A percentile compares a stretch with the other conserved stretches of the same genome.
phyloP scores from a whole-genome alignment of 495 filamentous ascomycete genomes.

The Daldinia grandis region DNA sequence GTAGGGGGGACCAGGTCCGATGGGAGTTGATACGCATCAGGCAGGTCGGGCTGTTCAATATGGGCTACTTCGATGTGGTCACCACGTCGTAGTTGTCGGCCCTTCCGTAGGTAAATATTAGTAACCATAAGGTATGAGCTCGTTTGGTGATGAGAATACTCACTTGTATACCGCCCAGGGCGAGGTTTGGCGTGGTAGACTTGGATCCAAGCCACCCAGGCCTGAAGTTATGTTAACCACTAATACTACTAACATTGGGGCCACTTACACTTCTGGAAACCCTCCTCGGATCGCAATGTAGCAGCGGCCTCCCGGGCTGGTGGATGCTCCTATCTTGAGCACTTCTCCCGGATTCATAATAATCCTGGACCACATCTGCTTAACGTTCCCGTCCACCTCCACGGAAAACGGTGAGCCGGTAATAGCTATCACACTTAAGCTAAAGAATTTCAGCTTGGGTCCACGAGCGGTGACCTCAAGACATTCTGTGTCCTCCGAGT shows the following conservation, averaged over 20 bases:
- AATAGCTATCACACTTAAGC: constrained; percentile 58
- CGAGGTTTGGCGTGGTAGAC: constrained; percentile 63
- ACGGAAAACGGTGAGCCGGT: constrained; percentile 62
- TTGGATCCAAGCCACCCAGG: constrained; percentile 67
- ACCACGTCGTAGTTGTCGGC: constrained; percentile 60
- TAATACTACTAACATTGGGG: too few species aligned
- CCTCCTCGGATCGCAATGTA: constrained; percentile 69
- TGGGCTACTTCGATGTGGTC: constrained; percentile 55
- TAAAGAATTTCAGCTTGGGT: constrained; percentile 64
- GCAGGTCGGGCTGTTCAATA: constrained; percentile 27
- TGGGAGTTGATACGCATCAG: constrained; percentile 27
- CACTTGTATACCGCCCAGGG: constrained; percentile 59
- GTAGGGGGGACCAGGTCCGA: constrained; percentile 22
- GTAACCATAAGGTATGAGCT: neutral
- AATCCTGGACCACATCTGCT: constrained; percentile 60
- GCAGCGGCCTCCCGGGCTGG: constrained; percentile 59
- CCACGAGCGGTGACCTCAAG: constrained; percentile 68
- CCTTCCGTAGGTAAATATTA: constrained; percentile 56
- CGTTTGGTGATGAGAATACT: neutral
- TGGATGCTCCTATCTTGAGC: constrained; percentile 62
- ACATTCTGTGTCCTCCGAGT: constrained; percentile 58
- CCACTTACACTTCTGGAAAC: constrained; percentile 57
- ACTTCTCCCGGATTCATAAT: constrained; percentile 60
- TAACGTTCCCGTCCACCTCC: constrained; percentile 54
- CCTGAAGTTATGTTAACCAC: constrained; percentile 15